Conservation (phyloP, 176 grass and related monocot species). For the Zizania latifolia region DNA sequence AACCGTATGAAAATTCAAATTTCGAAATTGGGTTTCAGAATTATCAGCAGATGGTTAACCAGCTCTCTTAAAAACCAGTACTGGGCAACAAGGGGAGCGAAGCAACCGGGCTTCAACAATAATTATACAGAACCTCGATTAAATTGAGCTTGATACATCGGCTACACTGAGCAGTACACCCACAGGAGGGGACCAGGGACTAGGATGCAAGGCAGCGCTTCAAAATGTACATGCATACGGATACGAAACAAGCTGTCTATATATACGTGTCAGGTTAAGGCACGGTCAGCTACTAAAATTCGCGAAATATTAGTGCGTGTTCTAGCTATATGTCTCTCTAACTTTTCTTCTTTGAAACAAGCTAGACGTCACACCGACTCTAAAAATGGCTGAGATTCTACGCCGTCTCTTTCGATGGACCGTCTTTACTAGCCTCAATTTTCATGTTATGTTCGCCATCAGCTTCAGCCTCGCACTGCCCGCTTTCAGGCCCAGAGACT, state of each 20-base stretch:
- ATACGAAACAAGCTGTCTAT: not conserved
- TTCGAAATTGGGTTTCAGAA: not conserved
- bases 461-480: constrained; percentile 56
- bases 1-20: not conserved
- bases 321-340: not conserved
- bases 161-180: not conserved
- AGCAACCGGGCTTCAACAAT: too few species aligned
- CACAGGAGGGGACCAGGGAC: not conserved
- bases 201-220: not conserved
- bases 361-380: not conserved
- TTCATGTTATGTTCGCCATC: constrained; percentile 46
- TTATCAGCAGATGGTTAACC: not conserved
- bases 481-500: constrained; percentile 60
- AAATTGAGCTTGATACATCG: not conserved
- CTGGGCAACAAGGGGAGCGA: too few species aligned
- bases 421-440: constrained; percentile 16
- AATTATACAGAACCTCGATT: not conserved
- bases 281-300: not conserved
- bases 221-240: not conserved
- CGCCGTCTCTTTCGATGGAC: not conserved
- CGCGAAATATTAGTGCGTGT: not conserved
- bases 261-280: not conserved
- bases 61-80: not conserved
- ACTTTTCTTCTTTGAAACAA: not conserved
- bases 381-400: not conserved